Conservation (phyloP, 495 filamentous ascomycete genomes). For the Xylaria bambusicola region DNA sequence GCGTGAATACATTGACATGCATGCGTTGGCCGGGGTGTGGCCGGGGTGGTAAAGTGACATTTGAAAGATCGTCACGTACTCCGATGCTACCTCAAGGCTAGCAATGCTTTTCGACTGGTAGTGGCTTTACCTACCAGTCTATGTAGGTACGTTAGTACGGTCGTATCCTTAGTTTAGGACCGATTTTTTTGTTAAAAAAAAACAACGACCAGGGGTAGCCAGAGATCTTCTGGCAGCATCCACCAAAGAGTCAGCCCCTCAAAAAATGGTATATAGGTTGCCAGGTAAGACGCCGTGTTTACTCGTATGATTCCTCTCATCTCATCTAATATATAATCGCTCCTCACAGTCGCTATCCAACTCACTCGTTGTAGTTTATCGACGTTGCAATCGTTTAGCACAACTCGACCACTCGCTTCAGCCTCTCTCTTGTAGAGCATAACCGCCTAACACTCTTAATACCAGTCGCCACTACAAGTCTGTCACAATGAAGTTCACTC, state of each 20-base stretch:
- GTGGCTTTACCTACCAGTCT: conserved; percentile 3
- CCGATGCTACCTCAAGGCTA: conserved; percentile 2
- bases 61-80: background rate
- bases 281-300: conserved; percentile 19
- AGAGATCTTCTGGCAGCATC: conserved; percentile 11
- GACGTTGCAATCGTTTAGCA: conserved; percentile 32
- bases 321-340: conserved; percentile 27
- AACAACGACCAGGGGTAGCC: background rate
- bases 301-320: conserved; percentile 8
- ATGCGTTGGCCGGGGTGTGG: background rate
- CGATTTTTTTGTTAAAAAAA: too few species aligned
- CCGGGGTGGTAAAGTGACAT: background rate
- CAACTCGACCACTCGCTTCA: conserved; percentile 27
- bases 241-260: background rate
- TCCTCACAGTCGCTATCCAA: conserved; percentile 30
- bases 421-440: conserved; percentile 17
- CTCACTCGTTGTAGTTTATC: conserved; percentile 24
- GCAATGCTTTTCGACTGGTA: background rate
- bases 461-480: conserved; percentile 19
- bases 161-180: conserved; percentile 10
- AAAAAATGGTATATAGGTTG: conserved; percentile 28
- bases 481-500: conserved; percentile 40
- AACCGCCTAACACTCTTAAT: conserved; percentile 15
- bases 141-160: background rate
- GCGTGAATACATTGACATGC: background rate